phyloP scores from a whole-genome alignment of 805 yeast species.

The Peterozyma xylosa region DNA sequence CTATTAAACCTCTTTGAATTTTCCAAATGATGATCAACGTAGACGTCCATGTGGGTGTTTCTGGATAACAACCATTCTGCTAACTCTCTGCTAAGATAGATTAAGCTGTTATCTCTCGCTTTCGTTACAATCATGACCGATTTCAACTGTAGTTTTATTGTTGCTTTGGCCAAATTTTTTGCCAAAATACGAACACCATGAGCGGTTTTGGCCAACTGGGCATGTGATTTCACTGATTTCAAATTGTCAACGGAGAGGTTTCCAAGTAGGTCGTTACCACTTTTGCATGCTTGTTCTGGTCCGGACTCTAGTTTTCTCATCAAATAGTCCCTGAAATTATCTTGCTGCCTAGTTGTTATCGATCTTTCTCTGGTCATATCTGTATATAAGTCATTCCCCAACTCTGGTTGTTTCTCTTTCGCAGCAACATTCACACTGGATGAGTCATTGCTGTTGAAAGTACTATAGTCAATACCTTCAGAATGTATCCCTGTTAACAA shows the following conservation, averaged over 20 bases:
- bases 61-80: constrained; percentile 63
- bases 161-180: constrained; percentile 63
- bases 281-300: not conserved
- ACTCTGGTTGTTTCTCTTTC: no score
- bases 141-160: constrained; percentile 60
- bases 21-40: constrained; percentile 66
- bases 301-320: constrained; percentile 2
- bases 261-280: constrained; percentile 8
- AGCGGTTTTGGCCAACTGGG: constrained; percentile 72
- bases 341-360: constrained; percentile 1
- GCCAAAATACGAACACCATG: constrained; percentile 73
- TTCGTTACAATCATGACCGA: constrained; percentile 83
- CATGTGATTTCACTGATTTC: constrained; percentile 57
- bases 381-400: no score
- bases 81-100: constrained; percentile 69
- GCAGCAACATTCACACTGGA: not conserved
- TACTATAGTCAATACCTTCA: not conserved
- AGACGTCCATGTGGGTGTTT: constrained; percentile 32
- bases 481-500: constrained; percentile 5
- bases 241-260: constrained; percentile 31
- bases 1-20: constrained; percentile 58
- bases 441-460: not conserved
- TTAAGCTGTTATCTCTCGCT: constrained; percentile 75
- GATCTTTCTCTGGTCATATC: not conserved
- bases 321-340: constrained; percentile 2